Percentiles rank a stretch among this genome's conserved stretches.
Conservation (phyloP, 257 asterid genomes). For the Solanum verrucosum region DNA sequence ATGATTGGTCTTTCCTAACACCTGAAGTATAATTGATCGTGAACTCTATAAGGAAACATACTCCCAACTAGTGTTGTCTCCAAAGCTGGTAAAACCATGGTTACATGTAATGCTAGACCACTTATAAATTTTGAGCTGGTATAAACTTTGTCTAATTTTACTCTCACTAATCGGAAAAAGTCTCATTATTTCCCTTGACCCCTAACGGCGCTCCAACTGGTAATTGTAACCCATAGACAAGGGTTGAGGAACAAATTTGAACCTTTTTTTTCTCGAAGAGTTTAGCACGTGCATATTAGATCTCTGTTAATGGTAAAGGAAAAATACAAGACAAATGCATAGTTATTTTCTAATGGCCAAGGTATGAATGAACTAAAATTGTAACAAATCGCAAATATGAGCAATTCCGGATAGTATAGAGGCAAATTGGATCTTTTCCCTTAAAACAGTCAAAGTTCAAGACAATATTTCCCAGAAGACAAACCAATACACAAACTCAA, state of each 20-base stretch:
- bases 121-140: not conserved
- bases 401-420: not conserved
- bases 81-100: not conserved
- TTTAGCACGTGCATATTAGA: not conserved
- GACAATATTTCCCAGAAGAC: not conserved
- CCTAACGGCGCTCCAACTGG: not conserved
- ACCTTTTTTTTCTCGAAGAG: not conserved
- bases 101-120: not conserved
- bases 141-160: not conserved
- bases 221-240: not conserved
- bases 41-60: not conserved
- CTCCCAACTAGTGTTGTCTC: not conserved
- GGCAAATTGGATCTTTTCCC: not conserved
- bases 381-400: not conserved
- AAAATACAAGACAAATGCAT: not conserved
- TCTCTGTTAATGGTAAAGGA: not conserved
- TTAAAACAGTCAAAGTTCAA: not conserved
- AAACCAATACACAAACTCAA: not conserved
- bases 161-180: not conserved
- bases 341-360: not conserved
- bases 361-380: not conserved
- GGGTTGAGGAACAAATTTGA: not conserved
- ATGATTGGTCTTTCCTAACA: not conserved
- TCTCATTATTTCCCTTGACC: not conserved
- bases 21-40: not conserved